phyloP scores from a whole-genome alignment of 1,139 yeast genomes.

The Yamadazyma spencermartinsiae region DNA sequence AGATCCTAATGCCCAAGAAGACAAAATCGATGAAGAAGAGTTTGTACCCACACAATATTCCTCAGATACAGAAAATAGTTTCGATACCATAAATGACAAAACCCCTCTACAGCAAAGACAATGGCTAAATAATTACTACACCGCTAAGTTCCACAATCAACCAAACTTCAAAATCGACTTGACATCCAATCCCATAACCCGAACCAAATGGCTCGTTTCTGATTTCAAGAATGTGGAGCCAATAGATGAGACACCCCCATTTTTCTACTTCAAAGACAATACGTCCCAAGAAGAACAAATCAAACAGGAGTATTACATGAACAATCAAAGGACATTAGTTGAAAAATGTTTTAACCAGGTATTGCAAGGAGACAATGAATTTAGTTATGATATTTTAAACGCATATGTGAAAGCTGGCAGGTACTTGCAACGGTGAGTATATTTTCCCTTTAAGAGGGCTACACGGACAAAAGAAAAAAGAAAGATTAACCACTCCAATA shows the following conservation, averaged over 20 bases:
- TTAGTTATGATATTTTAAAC: slow-evolving; percentile 13
- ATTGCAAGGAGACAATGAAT: slow-evolving; percentile 10
- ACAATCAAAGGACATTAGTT: slow-evolving; percentile 1
- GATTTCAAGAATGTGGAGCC: slow-evolving; percentile 38
- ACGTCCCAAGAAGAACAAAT: slow-evolving; percentile 22
- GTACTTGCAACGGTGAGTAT: slow-evolving; percentile 1
- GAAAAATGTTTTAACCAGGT: slow-evolving; percentile 7
- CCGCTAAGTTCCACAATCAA: slow-evolving; percentile 20
- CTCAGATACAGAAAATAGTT: slow-evolving; percentile 9
- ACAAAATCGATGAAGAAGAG: slow-evolving; percentile 1
- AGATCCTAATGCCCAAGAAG: neutral
- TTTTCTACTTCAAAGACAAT: slow-evolving; percentile 17
- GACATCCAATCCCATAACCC: slow-evolving; percentile 27
- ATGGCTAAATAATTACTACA: slow-evolving; percentile 27
- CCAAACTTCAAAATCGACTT: slow-evolving; percentile 26
- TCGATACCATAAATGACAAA: slow-evolving; percentile 6
- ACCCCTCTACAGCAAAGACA: slow-evolving; percentile 35
- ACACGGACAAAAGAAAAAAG: neutral
- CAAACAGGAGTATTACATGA: slow-evolving; percentile 11
- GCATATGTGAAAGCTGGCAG: slow-evolving; percentile 10
- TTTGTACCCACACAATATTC: slow-evolving; percentile 13
- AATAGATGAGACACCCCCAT: slow-evolving; percentile 19
- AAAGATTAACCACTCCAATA: neutral
- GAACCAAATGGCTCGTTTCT: slow-evolving; percentile 39
- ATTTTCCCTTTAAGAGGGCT: neutral